Evolutionary conservation across 2,329 filamentous ascomycete species (phyloP).

Genomic region (Aspergillus melleus): DNA sequence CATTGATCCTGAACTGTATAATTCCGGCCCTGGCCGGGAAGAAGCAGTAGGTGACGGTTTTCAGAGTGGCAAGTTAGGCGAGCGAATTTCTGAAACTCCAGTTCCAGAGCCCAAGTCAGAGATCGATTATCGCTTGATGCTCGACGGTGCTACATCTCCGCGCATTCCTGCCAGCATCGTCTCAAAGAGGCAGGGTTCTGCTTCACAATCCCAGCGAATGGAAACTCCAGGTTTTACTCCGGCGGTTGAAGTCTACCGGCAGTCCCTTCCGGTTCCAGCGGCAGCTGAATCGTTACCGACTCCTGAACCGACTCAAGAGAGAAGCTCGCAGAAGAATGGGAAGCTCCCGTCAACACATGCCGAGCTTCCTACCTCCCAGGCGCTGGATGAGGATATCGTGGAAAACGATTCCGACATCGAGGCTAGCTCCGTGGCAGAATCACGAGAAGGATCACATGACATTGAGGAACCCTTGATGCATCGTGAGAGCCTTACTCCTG

Average conservation of each 20-base stretch:
- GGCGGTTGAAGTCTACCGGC: neutral
- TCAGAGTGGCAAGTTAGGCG: neutral
- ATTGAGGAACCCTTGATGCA: neutral
- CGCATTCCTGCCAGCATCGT: neutral
- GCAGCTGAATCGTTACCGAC: constrained; percentile 11
- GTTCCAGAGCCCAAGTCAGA: neutral
- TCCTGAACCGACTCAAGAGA: constrained; percentile 15
- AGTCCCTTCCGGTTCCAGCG: neutral
- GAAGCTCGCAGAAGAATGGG: neutral
- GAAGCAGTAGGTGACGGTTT: neutral
- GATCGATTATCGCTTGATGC: constrained; percentile 5
- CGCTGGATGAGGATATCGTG: neutral
- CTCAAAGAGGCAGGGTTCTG: neutral
- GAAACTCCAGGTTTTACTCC: neutral
- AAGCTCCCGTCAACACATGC: neutral
- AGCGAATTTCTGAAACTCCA: neutral
- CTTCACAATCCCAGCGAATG: neutral
- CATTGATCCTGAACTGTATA: constrained; percentile 7
- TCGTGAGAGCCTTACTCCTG: neutral
- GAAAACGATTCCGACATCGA: constrained; percentile 1
- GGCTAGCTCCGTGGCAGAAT: neutral
- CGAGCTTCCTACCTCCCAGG: neutral
- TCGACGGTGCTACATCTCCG: constrained; percentile 18
- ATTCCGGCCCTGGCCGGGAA: neutral
- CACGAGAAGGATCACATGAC: constrained; percentile 4